phyloP scores from a whole-genome alignment of 1,284 basidiomycete species.

The Pyrrhoderma lamaoense region DNA sequence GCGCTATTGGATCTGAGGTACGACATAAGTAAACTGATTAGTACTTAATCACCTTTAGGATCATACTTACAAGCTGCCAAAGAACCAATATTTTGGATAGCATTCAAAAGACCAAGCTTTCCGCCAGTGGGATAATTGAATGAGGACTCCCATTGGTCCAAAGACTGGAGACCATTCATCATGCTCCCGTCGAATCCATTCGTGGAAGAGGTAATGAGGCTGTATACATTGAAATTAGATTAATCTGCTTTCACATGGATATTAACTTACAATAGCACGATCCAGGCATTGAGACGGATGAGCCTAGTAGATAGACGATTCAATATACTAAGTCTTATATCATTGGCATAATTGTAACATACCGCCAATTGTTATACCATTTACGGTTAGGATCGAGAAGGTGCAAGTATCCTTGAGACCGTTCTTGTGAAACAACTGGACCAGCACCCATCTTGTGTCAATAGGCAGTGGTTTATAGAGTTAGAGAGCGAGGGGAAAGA shows the following conservation, averaged over 20 bases:
- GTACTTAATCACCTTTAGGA: neutral
- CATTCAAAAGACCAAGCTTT: slow-evolving; percentile 27
- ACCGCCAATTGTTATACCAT: slow-evolving; percentile 19
- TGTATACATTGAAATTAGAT: neutral
- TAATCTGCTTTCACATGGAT: neutral
- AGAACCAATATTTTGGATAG: slow-evolving; percentile 21
- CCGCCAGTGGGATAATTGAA: slow-evolving; percentile 28
- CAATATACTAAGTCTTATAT: too few species aligned
- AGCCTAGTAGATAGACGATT: too few species aligned
- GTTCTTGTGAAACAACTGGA: neutral
- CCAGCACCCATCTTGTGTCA: neutral
- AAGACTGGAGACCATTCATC: slow-evolving; percentile 26
- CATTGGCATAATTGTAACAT: neutral
- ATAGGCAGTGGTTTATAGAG: too few species aligned
- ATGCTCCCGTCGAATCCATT: slow-evolving; percentile 26
- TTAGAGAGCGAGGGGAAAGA: too few species aligned
- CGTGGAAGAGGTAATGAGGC: slow-evolving; percentile 24
- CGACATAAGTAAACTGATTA: too few species aligned
- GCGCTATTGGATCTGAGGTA: slow-evolving; percentile 24
- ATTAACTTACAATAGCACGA: slow-evolving; percentile 17
- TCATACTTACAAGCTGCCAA: neutral
- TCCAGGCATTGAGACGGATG: slow-evolving; percentile 21
- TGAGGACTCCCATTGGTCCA: slow-evolving; percentile 25
- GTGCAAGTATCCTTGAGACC: slow-evolving; percentile 10
- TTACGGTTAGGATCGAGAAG: slow-evolving; percentile 18